Evolutionary conservation across 495 filamentous ascomycete genomes (phyloP).

Genomic region (Penicillium paxilli): DNA sequence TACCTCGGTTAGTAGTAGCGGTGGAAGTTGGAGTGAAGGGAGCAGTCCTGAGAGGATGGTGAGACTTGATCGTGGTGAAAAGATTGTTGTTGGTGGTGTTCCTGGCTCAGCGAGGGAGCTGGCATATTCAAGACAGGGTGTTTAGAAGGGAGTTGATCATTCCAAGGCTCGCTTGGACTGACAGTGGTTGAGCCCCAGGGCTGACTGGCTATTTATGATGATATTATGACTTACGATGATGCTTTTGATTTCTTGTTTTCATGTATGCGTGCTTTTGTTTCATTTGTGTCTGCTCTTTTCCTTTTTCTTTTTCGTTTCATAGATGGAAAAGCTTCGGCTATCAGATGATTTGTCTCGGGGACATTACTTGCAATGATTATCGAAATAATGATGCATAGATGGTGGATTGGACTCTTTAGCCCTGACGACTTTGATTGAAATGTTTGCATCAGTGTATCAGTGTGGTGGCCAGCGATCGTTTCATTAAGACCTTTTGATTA

Average conservation of each 20-base stretch:
- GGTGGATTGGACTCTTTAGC: background rate
- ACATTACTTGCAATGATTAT: background rate
- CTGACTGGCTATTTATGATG: background rate
- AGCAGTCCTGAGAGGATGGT: conserved; percentile 52
- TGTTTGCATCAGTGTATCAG: conserved; percentile 8
- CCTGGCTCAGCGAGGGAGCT: background rate
- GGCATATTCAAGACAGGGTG: conserved; percentile 1
- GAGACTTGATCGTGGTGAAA: conserved; percentile 27
- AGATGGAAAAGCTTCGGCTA: conserved; percentile 17
- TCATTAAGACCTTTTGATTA: background rate
- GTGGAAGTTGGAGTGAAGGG: conserved; percentile 53
- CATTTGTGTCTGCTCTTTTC: background rate
- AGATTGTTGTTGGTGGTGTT: background rate
- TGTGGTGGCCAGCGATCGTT: conserved; percentile 17
- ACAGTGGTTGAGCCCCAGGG: background rate
- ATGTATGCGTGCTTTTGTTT: conserved; percentile 1
- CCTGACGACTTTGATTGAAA: background rate
- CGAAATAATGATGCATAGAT: conserved; percentile 12
- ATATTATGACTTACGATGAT: conserved; percentile 14
- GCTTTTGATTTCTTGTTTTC: no score
- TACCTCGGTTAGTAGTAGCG: conserved; percentile 37
- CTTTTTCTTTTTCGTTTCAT: conserved; percentile 6
- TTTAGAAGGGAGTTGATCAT: no score
- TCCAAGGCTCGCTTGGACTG: background rate
- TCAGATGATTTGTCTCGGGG: background rate